These are phyloP conservation scores for Sclerotinia trifoliorum DNA, from an alignment of 2,329 filamentous ascomycete species.

Conservation along the genomic window DNA sequence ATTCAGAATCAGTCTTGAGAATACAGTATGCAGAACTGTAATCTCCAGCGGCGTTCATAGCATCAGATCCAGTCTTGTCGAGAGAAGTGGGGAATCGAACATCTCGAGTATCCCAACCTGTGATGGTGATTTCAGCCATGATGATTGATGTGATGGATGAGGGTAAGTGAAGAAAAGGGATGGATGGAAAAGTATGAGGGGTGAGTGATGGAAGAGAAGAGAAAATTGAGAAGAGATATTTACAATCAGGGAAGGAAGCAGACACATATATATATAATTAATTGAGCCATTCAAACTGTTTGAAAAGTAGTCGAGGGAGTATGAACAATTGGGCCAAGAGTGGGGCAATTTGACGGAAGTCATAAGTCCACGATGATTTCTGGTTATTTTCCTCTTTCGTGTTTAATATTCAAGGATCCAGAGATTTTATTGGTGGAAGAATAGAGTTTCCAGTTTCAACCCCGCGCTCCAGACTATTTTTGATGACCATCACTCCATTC, in stretches of 20 bases:
- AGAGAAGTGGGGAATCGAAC: constrained; percentile 87
- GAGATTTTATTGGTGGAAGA: constrained; percentile 12
- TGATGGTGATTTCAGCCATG: constrained; percentile 66
- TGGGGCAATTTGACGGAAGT: constrained; percentile 3
- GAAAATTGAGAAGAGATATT: not conserved
- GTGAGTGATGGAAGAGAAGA: not conserved
- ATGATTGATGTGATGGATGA: constrained; percentile 9
- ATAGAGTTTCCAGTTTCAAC: constrained; percentile 15
- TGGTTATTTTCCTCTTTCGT: not conserved
- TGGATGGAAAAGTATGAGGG: not conserved
- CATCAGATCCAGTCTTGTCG: constrained; percentile 94
- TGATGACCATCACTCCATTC: not conserved
- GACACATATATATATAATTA: constrained; percentile 10
- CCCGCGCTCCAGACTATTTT: constrained; percentile 13
- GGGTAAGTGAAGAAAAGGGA: not conserved
- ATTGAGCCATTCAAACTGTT: not conserved
- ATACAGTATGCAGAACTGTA: constrained; percentile 96
- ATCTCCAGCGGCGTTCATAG: constrained; percentile 92
- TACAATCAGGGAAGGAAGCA: not conserved
- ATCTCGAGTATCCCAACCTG: constrained; percentile 68
- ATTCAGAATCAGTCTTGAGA: constrained; percentile 72
- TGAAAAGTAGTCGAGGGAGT: not conserved
- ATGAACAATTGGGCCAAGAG: constrained; percentile 3
- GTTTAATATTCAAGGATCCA: not conserved
- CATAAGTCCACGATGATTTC: constrained; percentile 5